These are phyloP conservation scores for Pythium aphanidermatum DNA, from an alignment of 352 stramenopile species.

Conservation along the genomic window DNA sequence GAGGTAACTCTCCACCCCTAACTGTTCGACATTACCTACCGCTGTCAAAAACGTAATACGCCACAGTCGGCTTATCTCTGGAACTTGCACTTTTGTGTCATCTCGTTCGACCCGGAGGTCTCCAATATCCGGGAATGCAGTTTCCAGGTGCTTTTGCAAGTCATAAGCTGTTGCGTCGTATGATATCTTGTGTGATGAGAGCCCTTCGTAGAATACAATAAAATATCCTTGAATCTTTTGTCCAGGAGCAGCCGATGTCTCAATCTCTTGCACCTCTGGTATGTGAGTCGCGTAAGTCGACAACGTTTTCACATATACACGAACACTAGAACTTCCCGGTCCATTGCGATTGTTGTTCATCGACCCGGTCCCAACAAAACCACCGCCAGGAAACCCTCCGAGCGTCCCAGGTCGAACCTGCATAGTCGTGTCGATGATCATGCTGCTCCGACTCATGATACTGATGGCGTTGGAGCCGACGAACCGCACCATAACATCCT, in stretches of 20 bases:
- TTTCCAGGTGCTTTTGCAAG: slow-evolving; percentile 48
- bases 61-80: slow-evolving; percentile 77
- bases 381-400: slow-evolving; percentile 90
- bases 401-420: slow-evolving; percentile 79
- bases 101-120: slow-evolving; percentile 44
- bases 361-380: slow-evolving; percentile 56
- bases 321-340: slow-evolving; percentile 83
- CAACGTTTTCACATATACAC: slow-evolving; percentile 91
- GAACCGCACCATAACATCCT: slow-evolving; percentile 77
- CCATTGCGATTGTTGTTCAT: slow-evolving; percentile 92
- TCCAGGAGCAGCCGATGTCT: slow-evolving; percentile 60
- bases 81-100: slow-evolving; percentile 43
- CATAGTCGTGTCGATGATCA: slow-evolving; percentile 89
- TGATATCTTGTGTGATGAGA: slow-evolving; percentile 41
- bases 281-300: slow-evolving; percentile 82
- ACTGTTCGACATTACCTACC: slow-evolving; percentile 74
- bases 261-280: slow-evolving; percentile 89
- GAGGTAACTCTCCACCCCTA: slow-evolving; percentile 67
- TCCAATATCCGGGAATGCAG: slow-evolving; percentile 40
- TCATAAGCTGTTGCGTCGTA: slow-evolving; percentile 72
- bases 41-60: slow-evolving; percentile 87
- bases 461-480: slow-evolving; percentile 82
- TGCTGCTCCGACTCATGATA: slow-evolving; percentile 88
- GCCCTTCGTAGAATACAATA: slow-evolving; percentile 20
- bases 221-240: slow-evolving; percentile 89